These are phyloP conservation scores for Notholithocarpus densiflorus DNA, from an alignment of 306 rosid genomes.

Conservation along the genomic window DNA sequence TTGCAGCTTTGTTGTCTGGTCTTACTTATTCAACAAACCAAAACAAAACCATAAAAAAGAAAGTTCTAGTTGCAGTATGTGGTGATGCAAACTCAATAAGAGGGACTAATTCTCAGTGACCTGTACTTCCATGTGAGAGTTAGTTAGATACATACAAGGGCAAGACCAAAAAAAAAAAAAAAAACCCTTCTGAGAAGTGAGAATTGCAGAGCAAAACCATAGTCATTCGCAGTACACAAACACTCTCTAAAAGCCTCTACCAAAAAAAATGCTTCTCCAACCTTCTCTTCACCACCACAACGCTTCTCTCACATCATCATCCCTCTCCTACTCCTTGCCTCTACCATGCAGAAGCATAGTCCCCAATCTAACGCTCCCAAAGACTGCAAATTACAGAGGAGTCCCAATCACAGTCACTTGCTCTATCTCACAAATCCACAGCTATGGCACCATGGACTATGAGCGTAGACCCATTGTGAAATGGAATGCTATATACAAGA, in stretches of 20 bases:
- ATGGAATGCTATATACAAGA: slow-evolving; percentile 67
- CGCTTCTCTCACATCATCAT: slow-evolving; percentile 42
- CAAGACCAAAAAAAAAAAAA: no score
- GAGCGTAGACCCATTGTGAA: slow-evolving; percentile 58
- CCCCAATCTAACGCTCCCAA: slow-evolving; percentile 19
- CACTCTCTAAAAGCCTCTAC: neutral
- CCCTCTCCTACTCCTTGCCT: slow-evolving; percentile 34
- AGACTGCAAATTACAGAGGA: slow-evolving; percentile 2
- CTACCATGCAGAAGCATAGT: slow-evolving; percentile 9
- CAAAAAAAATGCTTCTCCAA: slow-evolving; percentile 50
- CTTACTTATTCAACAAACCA: no score
- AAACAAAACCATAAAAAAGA: no score
- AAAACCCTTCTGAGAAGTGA: no score
- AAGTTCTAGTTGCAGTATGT: no score
- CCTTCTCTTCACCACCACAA: slow-evolving; percentile 43
- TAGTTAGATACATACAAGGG: no score
- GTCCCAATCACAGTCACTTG: slow-evolving; percentile 39
- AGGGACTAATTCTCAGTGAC: no score
- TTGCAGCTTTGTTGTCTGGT: no score
- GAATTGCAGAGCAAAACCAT: no score
- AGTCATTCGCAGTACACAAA: no score
- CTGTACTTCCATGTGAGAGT: no score
- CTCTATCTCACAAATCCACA: slow-evolving; percentile 57
- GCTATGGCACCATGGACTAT: slow-evolving; percentile 67
- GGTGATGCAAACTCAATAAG: no score